Evolutionary conservation across 1,284 basidiomycete species (phyloP).

Genomic region (Sporisorium iseilematis-ciliati): DNA sequence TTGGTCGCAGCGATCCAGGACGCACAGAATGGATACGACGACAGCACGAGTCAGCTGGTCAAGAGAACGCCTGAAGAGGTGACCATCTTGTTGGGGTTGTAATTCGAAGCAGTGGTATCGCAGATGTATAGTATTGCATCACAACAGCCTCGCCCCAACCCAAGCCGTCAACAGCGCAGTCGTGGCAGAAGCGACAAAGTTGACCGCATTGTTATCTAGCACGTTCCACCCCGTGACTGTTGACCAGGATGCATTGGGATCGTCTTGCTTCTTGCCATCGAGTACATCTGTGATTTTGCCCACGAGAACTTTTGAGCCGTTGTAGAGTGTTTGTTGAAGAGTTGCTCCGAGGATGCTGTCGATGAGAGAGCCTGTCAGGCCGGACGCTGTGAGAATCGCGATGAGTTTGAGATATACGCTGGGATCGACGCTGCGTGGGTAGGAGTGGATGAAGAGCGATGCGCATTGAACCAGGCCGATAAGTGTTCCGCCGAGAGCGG

Average conservation of each 20-base stretch:
- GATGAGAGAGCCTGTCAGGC: conserved; percentile 74
- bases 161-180: conserved; percentile 44
- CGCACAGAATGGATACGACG: conserved; percentile 15
- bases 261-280: conserved; percentile 15
- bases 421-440: not conserved
- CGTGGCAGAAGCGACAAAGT: conserved; percentile 46
- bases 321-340: conserved; percentile 84
- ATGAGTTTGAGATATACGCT: conserved; percentile 75
- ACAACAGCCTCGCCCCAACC: conserved; percentile 24
- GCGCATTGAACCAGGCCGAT: conserved; percentile 71
- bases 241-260: conserved; percentile 70
- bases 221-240: conserved; percentile 80
- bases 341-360: conserved; percentile 81
- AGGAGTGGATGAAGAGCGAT: conserved; percentile 71
- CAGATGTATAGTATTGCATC: not conserved
- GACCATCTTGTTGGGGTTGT: conserved; percentile 48
- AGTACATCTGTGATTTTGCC: conserved; percentile 24
- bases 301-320: conserved; percentile 75
- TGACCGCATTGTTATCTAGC: conserved; percentile 78
- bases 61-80: conserved; percentile 40
- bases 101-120: not conserved
- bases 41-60: conserved; percentile 14
- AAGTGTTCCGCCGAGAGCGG: conserved; percentile 77
- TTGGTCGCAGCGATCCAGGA: conserved; percentile 22
- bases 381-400: conserved; percentile 69